These are phyloP conservation scores for Microbotryomycetes sp. DNA, from an alignment of 1,284 basidiomycete species.

Conservation along the genomic window DNA sequence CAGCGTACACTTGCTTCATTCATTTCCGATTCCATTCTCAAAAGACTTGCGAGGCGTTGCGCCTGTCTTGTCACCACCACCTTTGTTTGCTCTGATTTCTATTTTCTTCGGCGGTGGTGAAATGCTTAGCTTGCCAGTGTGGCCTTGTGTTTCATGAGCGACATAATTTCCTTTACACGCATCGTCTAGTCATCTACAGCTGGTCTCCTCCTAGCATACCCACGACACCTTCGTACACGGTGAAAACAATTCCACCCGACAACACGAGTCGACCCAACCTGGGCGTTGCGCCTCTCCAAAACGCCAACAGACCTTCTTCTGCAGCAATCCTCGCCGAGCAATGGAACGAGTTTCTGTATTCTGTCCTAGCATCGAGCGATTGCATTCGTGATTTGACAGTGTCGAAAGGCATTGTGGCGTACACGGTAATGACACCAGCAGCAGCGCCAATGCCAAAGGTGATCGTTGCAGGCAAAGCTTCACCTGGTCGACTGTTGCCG, in stretches of 20 bases:
- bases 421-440: constrained; percentile 91
- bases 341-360: constrained; percentile 89
- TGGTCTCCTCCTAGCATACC: not conserved
- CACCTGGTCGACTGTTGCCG: constrained; percentile 72
- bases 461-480: constrained; percentile 74
- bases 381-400: constrained; percentile 93
- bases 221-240: constrained; percentile 62
- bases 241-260: constrained; percentile 92
- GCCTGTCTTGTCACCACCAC: too few relatives aligned
- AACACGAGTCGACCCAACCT: constrained; percentile 76
- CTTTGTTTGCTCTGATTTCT: too few relatives aligned
- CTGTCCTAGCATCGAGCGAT: constrained; percentile 68
- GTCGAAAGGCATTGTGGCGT: constrained; percentile 83
- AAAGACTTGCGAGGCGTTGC: too few relatives aligned
- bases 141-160: too few relatives aligned
- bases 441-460: constrained; percentile 92
- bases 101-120: too few relatives aligned
- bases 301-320: constrained; percentile 44
- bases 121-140: too few relatives aligned
- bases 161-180: too few relatives aligned
- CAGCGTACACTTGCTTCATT: too few relatives aligned
- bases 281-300: constrained; percentile 96
- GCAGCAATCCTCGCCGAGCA: constrained; percentile 86
- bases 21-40: too few relatives aligned
- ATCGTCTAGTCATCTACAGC: too few relatives aligned